Conservation (phyloP, 106 monocot genomes). For the Acanthochlamys bracteata region DNA sequence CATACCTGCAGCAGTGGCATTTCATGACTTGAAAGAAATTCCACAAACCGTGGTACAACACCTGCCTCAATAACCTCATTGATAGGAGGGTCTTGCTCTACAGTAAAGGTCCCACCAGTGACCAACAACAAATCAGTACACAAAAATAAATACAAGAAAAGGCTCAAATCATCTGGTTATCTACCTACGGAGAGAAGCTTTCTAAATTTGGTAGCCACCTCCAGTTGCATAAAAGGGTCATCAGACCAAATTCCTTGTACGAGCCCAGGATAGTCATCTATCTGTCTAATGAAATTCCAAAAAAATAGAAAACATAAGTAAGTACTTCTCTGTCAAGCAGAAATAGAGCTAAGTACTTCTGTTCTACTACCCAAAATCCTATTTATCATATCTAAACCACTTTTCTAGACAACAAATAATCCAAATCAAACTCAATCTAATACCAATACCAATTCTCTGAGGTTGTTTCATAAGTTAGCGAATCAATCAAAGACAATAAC, state of each 20-base stretch:
- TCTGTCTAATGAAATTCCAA: constrained; percentile 7
- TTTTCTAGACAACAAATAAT: no score
- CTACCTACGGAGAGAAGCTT: constrained; percentile 56
- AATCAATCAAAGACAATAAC: no score
- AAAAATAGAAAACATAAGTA: no score
- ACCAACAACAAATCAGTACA: no score
- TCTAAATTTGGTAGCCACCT: constrained; percentile 45
- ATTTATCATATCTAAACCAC: no score
- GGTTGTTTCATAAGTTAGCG: no score
- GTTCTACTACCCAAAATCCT: no score
- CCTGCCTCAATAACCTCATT: constrained; percentile 53
- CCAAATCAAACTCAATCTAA: no score
- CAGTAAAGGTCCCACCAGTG: background rate
- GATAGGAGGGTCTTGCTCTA: constrained; percentile 62
- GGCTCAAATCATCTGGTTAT: background rate
- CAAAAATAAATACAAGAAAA: no score
- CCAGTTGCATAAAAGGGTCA: constrained; percentile 30
- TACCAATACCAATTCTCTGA: no score
- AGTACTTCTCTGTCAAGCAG: no score
- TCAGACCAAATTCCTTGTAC: constrained; percentile 41
- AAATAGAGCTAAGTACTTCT: no score
- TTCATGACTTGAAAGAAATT: constrained; percentile 44
- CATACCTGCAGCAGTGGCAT: constrained; percentile 49
- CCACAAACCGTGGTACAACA: constrained; percentile 49
- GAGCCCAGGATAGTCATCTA: constrained; percentile 32